Conservation (phyloP, 805 yeast genomes). For the Starmera quercuum region DNA sequence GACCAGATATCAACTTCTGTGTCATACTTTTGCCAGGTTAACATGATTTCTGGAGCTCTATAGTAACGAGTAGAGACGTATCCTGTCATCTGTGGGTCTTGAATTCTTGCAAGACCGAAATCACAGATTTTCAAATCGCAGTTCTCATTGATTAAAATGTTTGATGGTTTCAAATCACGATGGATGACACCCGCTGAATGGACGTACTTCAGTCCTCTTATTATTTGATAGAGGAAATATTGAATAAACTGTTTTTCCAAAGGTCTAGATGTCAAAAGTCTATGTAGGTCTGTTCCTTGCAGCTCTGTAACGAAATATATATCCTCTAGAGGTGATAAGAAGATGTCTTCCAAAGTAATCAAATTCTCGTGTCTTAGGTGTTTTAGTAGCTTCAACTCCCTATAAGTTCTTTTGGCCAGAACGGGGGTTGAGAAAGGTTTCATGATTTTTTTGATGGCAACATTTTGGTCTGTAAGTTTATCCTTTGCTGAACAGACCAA, state of each 20-base stretch:
- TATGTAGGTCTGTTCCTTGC: constrained; percentile 93
- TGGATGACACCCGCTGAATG: constrained; percentile 92
- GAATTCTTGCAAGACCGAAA: constrained; percentile 92
- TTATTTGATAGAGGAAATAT: constrained; percentile 90
- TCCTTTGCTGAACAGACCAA: constrained; percentile 95
- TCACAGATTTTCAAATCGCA: constrained; percentile 90
- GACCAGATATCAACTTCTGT: constrained; percentile 98
- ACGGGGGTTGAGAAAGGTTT: constrained; percentile 94
- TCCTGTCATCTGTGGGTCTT: constrained; percentile 99
- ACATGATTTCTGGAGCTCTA: constrained; percentile 97
- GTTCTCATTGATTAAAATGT: constrained; percentile 79
- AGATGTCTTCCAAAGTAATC: constrained; percentile 88
- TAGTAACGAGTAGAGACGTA: constrained; percentile 94
- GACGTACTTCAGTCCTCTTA: constrained; percentile 82
- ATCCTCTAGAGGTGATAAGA: constrained; percentile 90
- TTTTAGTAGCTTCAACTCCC: constrained; percentile 89
- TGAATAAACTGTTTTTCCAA: constrained; percentile 94
- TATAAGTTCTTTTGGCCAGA: constrained; percentile 90
- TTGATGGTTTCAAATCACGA: constrained; percentile 80
- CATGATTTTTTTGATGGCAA: constrained; percentile 96
- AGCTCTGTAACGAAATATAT: constrained; percentile 93
- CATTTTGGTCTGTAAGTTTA: constrained; percentile 82
- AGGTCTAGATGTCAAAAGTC: constrained; percentile 86
- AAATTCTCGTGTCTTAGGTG: constrained; percentile 92
- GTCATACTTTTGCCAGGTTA: constrained; percentile 97